Evolutionary conservation across 108 stramenopile species (phyloP), one percentile per base, ranked within the genome.

Genomic region (Stephanodiscus minutulus): DNA sequence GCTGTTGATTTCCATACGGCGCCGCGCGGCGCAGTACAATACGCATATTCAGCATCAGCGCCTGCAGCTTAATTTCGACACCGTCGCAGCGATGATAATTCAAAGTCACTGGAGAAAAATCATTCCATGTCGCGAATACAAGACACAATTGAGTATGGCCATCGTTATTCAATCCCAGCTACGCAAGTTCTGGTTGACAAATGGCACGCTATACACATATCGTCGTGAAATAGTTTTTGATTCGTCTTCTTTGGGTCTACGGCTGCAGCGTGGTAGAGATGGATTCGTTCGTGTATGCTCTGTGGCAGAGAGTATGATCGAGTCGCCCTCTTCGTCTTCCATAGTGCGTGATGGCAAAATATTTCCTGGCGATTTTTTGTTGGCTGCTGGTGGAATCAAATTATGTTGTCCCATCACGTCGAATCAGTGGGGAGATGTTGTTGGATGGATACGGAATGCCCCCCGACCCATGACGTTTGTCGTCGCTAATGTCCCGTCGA

Each of bases 141-240:
- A 36, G 33, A 28, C 41, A 31, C 54, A 41, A 22, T 35, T 36
- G 18, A 54, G 56, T 39, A 56, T 24, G 54, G 67, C n/a, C 37
- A 41, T 36, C 24, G 17, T 37, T n/a, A 66, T 66, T 37, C 66
- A 66, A 49, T 66, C 47, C 27, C n/a, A 27, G 18, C 44, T 47
- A 50, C 66, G 66, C 37, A 61, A 36, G 28, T 39, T 21, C 33
- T 61, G 60, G 60, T 22, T 61, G 22, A 33, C 11, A 9, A 29
- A 33, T 2, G 12, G 33, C n/a, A 36, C 36, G 60, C 27, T 61
- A 33, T 61, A 61, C 33, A 61, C 60, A 29, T 33, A 61, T 61
- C 60, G 33, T 13, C 60, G 60, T n/a, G 33, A 28, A 13, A 15
- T 41, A 8, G 33, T 33, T 8, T 61, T 61, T 18, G 20, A 36